Evolutionary conservation across 129 eudicot species (phyloP).

Genomic region (Arctium minus): DNA sequence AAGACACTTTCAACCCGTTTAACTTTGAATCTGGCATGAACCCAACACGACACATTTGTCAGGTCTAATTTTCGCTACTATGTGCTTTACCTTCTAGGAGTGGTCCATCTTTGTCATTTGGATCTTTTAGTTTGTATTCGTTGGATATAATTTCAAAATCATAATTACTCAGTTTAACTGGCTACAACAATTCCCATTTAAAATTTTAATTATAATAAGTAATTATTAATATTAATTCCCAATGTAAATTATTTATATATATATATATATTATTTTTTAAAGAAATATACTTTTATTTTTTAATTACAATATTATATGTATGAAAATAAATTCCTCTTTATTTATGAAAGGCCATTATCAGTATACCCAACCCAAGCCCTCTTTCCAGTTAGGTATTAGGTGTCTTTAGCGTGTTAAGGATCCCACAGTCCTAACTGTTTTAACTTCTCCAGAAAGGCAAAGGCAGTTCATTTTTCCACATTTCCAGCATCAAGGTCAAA

Average conservation of each 20-base stretch:
- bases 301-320: background rate
- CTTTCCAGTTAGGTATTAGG: slow-evolving; percentile 33
- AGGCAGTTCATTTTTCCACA: slow-evolving; percentile 9
- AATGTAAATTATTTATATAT: no score
- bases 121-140: background rate
- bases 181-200: background rate
- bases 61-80: no score
- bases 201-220: no score
- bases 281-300: background rate
- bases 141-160: background rate
- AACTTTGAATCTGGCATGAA: no score
- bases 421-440: slow-evolving; percentile 30
- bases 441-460: slow-evolving; percentile 27
- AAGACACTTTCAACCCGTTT: no score
- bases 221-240: background rate
- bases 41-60: no score
- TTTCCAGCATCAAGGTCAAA: slow-evolving; percentile 31
- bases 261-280: no score
- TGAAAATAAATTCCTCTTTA: background rate
- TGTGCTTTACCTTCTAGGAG: background rate
- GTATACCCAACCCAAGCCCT: slow-evolving; percentile 1
- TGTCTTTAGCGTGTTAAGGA: slow-evolving; percentile 32
- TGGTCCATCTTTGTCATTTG: background rate
- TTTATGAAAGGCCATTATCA: background rate
- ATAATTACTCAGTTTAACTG: no score